phyloP scores from a whole-genome alignment of 306 rosid genomes.

The Ormosia semicastrata region DNA sequence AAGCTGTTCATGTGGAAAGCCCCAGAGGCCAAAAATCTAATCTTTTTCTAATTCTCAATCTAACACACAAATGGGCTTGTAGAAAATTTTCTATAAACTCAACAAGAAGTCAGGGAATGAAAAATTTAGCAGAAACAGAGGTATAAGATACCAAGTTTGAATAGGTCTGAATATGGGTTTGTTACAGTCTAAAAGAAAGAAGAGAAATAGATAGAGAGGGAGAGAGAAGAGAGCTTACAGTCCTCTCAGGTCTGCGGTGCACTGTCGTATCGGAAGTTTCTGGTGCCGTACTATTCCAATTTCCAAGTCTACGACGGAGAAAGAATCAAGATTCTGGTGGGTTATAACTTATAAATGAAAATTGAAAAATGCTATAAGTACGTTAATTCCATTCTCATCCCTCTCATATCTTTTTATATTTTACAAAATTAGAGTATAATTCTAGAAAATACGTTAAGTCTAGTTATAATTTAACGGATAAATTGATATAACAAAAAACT shows the following conservation, averaged over 20 bases:
- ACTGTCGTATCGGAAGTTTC: not conserved
- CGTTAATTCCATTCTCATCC: too few relatives aligned
- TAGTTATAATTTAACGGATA: too few relatives aligned
- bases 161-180: not conserved
- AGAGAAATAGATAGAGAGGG: not conserved
- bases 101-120: not conserved
- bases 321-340: not conserved
- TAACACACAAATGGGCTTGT: not conserved
- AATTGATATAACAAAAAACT: too few relatives aligned
- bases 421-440: too few relatives aligned
- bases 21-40: not conserved
- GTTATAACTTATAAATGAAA: too few relatives aligned
- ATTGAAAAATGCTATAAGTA: too few relatives aligned
- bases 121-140: not conserved
- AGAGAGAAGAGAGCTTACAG: not conserved
- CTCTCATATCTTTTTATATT: too few relatives aligned
- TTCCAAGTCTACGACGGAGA: not conserved
- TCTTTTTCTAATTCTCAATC: not conserved
- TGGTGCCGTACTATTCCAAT: not conserved
- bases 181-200: not conserved
- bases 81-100: not conserved
- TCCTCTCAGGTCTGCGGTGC: not conserved
- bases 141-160: not conserved
- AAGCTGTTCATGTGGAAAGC: not conserved
- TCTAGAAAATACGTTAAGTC: too few relatives aligned